A percentile compares a stretch with the other conserved stretches of the same genome.
phyloP scores from a whole-genome alignment of 1,284 basidiomycete species.

The Trichosporon ovoides region DNA sequence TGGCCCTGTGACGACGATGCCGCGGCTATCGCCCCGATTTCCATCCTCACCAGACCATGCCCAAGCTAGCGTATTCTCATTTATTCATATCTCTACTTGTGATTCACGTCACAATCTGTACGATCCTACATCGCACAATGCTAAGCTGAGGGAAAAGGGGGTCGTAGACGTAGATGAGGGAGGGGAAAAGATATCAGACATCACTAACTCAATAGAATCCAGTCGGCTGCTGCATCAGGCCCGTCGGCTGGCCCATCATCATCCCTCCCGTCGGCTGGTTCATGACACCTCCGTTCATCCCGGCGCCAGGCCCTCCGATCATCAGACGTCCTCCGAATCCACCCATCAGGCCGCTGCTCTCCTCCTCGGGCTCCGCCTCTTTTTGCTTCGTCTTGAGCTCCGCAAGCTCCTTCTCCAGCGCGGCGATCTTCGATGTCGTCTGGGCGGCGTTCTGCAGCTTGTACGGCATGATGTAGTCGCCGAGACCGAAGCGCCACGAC shows the following conservation, averaged over 20 bases:
- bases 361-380: slow-evolving; percentile 34
- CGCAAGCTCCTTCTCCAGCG: slow-evolving; percentile 46
- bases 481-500: slow-evolving; percentile 86
- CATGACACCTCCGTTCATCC: slow-evolving; percentile 5
- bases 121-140: slow-evolving; percentile 4
- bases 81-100: slow-evolving; percentile 7
- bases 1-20: no score
- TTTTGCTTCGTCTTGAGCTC: slow-evolving; percentile 42
- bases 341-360: slow-evolving; percentile 29
- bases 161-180: background rate
- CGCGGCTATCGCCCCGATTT: no score
- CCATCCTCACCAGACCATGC: no score
- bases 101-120: background rate
- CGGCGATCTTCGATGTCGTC: slow-evolving; percentile 54
- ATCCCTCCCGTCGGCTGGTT: slow-evolving; percentile 14
- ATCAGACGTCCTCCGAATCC: slow-evolving; percentile 47
- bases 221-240: slow-evolving; percentile 42
- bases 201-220: slow-evolving; percentile 43
- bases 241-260: slow-evolving; percentile 17
- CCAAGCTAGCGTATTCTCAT: background rate
- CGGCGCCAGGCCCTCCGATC: slow-evolving; percentile 39
- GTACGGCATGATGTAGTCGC: slow-evolving; percentile 95
- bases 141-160: background rate
- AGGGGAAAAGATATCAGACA: background rate
- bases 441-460: slow-evolving; percentile 61